Conservation (phyloP, 2,329 filamentous ascomycete species). For the Colletotrichum orbiculare region DNA sequence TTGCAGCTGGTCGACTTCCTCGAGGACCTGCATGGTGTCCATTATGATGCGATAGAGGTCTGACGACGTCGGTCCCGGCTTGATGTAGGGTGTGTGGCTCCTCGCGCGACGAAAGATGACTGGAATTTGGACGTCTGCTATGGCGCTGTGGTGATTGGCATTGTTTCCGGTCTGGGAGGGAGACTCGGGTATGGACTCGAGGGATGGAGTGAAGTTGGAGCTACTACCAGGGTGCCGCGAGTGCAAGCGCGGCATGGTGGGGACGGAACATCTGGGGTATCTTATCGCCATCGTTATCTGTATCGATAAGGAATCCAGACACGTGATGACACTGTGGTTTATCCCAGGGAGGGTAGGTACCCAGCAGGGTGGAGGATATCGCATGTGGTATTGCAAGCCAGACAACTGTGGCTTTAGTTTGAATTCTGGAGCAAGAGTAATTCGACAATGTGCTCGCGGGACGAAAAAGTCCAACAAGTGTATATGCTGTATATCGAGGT, state of each 20-base stretch:
- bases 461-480: no score
- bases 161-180: slow-evolving; percentile 16
- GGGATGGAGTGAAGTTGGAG: slow-evolving; percentile 26
- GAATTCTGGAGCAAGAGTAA: no score
- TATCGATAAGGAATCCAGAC: background rate
- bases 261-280: slow-evolving; percentile 19
- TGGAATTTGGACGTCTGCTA: background rate
- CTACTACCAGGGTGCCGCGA: background rate
- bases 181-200: slow-evolving; percentile 28
- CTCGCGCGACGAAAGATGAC: background rate
- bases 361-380: slow-evolving; percentile 12
- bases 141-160: slow-evolving; percentile 27
- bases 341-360: no score
- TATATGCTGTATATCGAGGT: no score
- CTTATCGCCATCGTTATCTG: slow-evolving; percentile 33
- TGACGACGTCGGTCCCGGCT: slow-evolving; percentile 1
- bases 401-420: background rate
- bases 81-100: background rate
- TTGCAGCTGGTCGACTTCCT: slow-evolving; percentile 15
- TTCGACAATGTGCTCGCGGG: no score
- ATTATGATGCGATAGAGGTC: slow-evolving; percentile 27
- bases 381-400: slow-evolving; percentile 28
- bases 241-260: slow-evolving; percentile 29
- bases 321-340: slow-evolving; percentile 27
- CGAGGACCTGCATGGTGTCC: slow-evolving; percentile 29